Base-by-base conservation (phyloP, 768 basidiomycete species). In the Termitomyces heimii region DNA sequence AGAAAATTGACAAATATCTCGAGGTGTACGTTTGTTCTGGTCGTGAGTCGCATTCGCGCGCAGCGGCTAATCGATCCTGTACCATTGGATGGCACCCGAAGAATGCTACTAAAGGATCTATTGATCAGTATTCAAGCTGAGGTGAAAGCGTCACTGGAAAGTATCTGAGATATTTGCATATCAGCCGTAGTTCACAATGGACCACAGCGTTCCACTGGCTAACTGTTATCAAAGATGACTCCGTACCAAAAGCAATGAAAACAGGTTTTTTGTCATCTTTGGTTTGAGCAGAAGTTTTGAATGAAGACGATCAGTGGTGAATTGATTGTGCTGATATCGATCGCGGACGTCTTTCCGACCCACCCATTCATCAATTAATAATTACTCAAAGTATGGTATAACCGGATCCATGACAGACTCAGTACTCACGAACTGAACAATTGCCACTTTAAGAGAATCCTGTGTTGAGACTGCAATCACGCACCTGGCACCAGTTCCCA, bases 31-130 rank as follows among this genome's bases (percentile, higher is more conserved):
- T 55, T 13, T 65, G 63, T 9, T 44, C 56, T 44, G 70, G 66
- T 54, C 59, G 75, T 50, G 72, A 73, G 1, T 63, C 67, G 13
- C 77, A 77, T 56, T 72, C 74, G 13, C 76, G 75, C 55, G 72
- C 70, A 58, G 63, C 63, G 2, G 68, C 63, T 4, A 70, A 66
- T 28, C 71, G 68, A 37, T 70, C 75, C 3, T 62, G 70, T 20
- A 43, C 71, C 13, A 65, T 80, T 56, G 79, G 80, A n/a, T 79
- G 79, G 78, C 71, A 68, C 52, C 77, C 78, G 1, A 67, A 62
- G 14, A 66, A 76, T 53, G 73, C 70, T 0, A 77, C 66, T n/a
- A 9, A 55, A 52, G 20, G 77, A 80, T 54, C 62, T 82, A 66
- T 57, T 78, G 44, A 72, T 67, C 13, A 77, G 74, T 60, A 70